Evolutionary conservation across 768 basidiomycete species (phyloP), one percentile per base, ranked within the genome.

Genomic region (Kwoniella newhampshirensis): DNA sequence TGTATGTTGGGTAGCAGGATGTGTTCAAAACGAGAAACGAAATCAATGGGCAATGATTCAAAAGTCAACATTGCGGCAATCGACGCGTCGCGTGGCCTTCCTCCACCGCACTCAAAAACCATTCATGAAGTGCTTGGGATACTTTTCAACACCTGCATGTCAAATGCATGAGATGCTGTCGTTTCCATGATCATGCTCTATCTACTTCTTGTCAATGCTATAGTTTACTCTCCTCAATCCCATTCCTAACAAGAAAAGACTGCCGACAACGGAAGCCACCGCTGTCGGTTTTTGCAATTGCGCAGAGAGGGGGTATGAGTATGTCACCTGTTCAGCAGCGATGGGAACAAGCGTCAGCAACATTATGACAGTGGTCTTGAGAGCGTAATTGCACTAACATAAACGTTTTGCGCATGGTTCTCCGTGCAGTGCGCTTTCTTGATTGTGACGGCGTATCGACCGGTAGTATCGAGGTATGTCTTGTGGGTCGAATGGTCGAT

Each of bases 401-500:
- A 88, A 67, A 99, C 87, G 60, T 81, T 80, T 56, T 85, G 85
- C 13, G 82, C 82, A 73, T 98, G 93, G 63, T 82, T 85, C 70
- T 88, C 83, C 0, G 90, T 91, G 59, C 91, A 79, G 54, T 86
- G 78, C 51, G 82, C 78, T 78, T 91, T 94, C 52, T 80, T 75
- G 64, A 98, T 80, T 4, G 82, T 83, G 56, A 97, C 78, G 5
- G 82, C 81, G 8, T 92, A 92, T 25, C 93, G 86, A 27, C 96
- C 96, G 39, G 81, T 82, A 35, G 92, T 90, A 75, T 99, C 96
- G 26, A 99, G 85, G 78, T 94, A 98, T 4, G 89, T 89, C 59
- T 82, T 82, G 66, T 91, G 87, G 17, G 81, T 87, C n/a, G 82
- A 83, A 48, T 83, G 77, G 49, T 71, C 77, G 69, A 83, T 85